A percentile compares a stretch with the other conserved stretches of the same genome.
Evolutionary conservation across 768 basidiomycete species (phyloP).

Genomic region (Trametes coccinea): DNA sequence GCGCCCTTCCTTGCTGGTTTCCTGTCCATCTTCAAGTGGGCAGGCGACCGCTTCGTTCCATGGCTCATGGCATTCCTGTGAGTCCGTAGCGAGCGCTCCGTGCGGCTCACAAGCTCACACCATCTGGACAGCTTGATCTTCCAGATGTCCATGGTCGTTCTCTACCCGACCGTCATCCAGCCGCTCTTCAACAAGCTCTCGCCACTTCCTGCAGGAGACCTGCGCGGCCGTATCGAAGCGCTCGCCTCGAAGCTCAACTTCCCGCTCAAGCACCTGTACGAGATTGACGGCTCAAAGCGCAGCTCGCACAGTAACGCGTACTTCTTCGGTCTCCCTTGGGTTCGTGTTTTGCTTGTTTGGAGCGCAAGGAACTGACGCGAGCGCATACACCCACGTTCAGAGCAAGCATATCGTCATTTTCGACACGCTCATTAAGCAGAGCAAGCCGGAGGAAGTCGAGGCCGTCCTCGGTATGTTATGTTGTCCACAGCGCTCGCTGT

Average conservation of each 20-base stretch:
- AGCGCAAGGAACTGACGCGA: too few species aligned
- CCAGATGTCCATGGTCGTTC: constrained; percentile 79
- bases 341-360: constrained; percentile 27
- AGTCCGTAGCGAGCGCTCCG: constrained; percentile 30
- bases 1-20: constrained; percentile 86
- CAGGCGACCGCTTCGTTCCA: constrained; percentile 88
- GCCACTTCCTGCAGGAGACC: constrained; percentile 73
- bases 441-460: constrained; percentile 89
- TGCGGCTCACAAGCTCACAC: background rate
- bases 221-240: constrained; percentile 74
- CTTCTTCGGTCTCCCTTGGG: constrained; percentile 97
- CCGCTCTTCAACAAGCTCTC: constrained; percentile 98
- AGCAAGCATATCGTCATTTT: constrained; percentile 96
- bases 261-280: constrained; percentile 92
- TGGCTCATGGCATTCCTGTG: constrained; percentile 94
- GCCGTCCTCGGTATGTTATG: constrained; percentile 72
- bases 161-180: constrained; percentile 87
- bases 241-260: constrained; percentile 84
- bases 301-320: constrained; percentile 98
- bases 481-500: background rate
- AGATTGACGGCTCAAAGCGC: constrained; percentile 96
- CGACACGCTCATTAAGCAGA: constrained; percentile 93
- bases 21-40: constrained; percentile 89
- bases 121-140: constrained; percentile 60
- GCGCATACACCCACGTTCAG: constrained; percentile 35